phyloP scores from a whole-genome alignment of 2,329 filamentous ascomycete genomes.

The Domatiomyces catenatus region DNA sequence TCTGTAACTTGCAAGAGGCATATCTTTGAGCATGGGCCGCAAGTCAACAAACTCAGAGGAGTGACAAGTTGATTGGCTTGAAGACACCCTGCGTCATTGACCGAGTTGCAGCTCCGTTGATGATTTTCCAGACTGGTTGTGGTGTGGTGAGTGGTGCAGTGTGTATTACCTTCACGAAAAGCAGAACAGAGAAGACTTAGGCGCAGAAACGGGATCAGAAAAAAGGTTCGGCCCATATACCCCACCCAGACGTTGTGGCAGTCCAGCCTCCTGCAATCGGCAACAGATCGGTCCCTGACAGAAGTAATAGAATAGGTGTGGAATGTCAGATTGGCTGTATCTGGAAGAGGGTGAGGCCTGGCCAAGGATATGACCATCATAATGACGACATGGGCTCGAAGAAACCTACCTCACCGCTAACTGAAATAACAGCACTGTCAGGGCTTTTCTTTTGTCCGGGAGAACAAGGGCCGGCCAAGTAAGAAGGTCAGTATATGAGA shows the following conservation, averaged over 20 bases:
- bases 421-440: neutral
- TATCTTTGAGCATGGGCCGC: slow-evolving; percentile 33
- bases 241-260: slow-evolving; percentile 30
- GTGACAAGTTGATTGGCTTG: too few relatives aligned
- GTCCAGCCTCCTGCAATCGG: slow-evolving; percentile 40
- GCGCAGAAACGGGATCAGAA: neutral
- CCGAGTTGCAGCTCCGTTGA: too few relatives aligned
- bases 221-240: too few relatives aligned
- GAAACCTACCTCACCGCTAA: neutral
- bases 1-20: slow-evolving; percentile 27
- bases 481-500: neutral
- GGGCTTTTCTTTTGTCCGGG: neutral
- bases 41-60: slow-evolving; percentile 20
- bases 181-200: neutral
- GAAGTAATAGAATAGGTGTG: slow-evolving; percentile 42
- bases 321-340: slow-evolving; percentile 37
- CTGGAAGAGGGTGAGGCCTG: slow-evolving; percentile 17
- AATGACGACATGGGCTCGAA: neutral
- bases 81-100: too few relatives aligned
- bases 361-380: neutral
- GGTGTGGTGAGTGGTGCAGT: too few relatives aligned
- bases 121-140: too few relatives aligned
- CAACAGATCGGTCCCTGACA: slow-evolving; percentile 37
- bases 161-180: too few relatives aligned
- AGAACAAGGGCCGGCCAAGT: neutral